Conservation (phyloP, 169 alveolate species). For the Besnoitia besnoiti region DNA sequence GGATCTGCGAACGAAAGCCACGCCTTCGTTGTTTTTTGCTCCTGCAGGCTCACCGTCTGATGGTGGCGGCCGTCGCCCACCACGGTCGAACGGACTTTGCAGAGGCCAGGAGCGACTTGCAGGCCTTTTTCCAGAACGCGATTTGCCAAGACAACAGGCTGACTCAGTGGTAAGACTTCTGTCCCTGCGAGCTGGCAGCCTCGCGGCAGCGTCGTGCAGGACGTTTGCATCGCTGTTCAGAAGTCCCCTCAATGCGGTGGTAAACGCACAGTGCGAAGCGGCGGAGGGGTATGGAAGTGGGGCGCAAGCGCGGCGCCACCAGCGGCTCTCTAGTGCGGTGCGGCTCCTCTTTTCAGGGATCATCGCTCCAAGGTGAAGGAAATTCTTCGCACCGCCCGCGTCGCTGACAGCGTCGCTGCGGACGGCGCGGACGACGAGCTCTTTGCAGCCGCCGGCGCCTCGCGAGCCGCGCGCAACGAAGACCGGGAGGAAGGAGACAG, state of each 20-base stretch:
- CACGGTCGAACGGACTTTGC: slow-evolving; percentile 48
- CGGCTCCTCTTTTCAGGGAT: slow-evolving; percentile 39
- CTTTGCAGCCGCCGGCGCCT: background rate
- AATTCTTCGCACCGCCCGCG: slow-evolving; percentile 40
- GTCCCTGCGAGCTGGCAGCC: no score
- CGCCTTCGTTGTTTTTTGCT: background rate
- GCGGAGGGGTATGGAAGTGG: no score
- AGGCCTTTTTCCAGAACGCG: slow-evolving; percentile 20
- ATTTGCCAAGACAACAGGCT: slow-evolving; percentile 25
- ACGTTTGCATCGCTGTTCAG: no score
- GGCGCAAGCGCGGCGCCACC: no score
- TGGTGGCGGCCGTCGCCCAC: slow-evolving; percentile 56
- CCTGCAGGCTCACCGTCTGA: slow-evolving; percentile 45
- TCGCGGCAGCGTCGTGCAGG: no score
- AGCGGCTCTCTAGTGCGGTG: no score
- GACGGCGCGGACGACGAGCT: background rate
- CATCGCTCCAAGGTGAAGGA: slow-evolving; percentile 48
- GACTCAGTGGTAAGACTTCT: background rate
- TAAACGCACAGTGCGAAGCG: no score
- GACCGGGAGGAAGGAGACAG: background rate
- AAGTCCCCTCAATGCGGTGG: no score
- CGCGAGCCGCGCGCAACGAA: background rate
- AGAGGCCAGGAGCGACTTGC: slow-evolving; percentile 48
- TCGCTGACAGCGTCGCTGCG: slow-evolving; percentile 30
- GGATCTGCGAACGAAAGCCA: no score